A percentile compares a stretch with the other conserved stretches of the same genome.
Evolutionary conservation across 2,329 filamentous ascomycete genomes (phyloP).

Genomic region (Cephalotrichum gorgonifer): DNA sequence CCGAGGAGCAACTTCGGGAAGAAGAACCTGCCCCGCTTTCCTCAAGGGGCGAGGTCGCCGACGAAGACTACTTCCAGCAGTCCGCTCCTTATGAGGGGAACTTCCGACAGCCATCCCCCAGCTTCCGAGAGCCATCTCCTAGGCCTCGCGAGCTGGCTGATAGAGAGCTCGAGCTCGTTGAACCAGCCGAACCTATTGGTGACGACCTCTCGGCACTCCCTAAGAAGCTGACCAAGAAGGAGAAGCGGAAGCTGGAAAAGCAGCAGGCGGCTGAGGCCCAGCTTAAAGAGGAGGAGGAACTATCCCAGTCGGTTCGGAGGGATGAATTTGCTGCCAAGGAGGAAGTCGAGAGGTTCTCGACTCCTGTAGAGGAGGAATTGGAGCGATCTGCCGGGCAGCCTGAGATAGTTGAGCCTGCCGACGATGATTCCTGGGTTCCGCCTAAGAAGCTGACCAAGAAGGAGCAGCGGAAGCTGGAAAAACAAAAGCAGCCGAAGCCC

Average conservation of each 20-base stretch:
- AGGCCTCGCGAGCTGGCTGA: neutral
- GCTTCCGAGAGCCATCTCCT: no score
- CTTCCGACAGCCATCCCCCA: no score
- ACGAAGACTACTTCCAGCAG: no score
- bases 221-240: constrained; percentile 4
- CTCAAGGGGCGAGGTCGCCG: no score
- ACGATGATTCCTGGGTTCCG: neutral
- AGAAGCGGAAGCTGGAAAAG: constrained; percentile 2
- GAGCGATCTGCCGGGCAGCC: no score
- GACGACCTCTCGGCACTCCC: neutral
- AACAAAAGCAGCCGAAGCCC: constrained; percentile 10
- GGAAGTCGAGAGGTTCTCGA: no score
- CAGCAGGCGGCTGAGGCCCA: constrained; percentile 12
- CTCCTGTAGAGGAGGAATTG: no score
- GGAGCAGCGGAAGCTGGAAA: constrained; percentile 1
- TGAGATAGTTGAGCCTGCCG: neutral
- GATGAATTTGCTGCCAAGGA: no score
- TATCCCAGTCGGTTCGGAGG: no score
- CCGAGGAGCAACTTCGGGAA: neutral
- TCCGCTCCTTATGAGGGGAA: no score
- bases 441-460: constrained; percentile 5
- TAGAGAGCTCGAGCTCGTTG: neutral
- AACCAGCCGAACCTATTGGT: neutral
- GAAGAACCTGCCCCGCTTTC: no score
- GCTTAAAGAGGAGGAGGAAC: constrained; percentile 28